Evolutionary conservation across 2,329 filamentous ascomycete species (phyloP).

Genomic region (Cladophialophora bantiana): DNA sequence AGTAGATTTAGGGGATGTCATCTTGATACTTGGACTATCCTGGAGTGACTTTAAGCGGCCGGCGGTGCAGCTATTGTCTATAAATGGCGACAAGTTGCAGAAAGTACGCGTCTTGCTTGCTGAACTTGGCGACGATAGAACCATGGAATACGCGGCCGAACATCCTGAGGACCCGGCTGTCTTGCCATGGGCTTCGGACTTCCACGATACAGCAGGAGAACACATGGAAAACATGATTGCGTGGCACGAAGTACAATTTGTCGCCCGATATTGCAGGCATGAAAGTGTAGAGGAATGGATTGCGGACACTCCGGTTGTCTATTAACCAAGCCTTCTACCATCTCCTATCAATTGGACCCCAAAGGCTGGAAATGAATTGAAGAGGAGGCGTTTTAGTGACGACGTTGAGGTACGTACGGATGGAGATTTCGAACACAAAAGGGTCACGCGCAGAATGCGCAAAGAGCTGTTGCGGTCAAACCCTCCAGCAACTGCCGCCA

Average conservation of each 20-base stretch:
- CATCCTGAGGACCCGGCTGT: constrained; percentile 47
- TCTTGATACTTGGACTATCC: neutral
- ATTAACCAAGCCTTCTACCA: neutral
- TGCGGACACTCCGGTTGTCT: constrained; percentile 53
- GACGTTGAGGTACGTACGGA: constrained; percentile 18
- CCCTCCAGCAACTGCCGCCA: neutral
- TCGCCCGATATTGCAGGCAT: constrained; percentile 58
- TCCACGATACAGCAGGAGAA: constrained; percentile 41
- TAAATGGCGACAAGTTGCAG: constrained; percentile 8
- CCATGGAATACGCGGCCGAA: constrained; percentile 51
- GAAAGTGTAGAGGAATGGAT: constrained; percentile 66
- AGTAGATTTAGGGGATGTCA: neutral
- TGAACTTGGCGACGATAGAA: constrained; percentile 43
- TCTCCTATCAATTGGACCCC: neutral
- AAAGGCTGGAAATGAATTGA: constrained; percentile 36
- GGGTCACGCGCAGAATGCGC: constrained; percentile 9
- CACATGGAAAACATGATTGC: constrained; percentile 22
- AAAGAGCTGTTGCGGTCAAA: neutral
- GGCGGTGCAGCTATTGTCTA: constrained; percentile 3
- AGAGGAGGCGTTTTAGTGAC: constrained; percentile 9
- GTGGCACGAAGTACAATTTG: constrained; percentile 27
- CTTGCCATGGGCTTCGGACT: constrained; percentile 49
- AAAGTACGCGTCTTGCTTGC: constrained; percentile 11
- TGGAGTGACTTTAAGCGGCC: constrained; percentile 7
- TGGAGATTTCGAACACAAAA: constrained; percentile 28